These are phyloP conservation scores for Globisporangium cylindrosporum DNA, from an alignment of 352 stramenopile genomes.

Conservation along the genomic window DNA sequence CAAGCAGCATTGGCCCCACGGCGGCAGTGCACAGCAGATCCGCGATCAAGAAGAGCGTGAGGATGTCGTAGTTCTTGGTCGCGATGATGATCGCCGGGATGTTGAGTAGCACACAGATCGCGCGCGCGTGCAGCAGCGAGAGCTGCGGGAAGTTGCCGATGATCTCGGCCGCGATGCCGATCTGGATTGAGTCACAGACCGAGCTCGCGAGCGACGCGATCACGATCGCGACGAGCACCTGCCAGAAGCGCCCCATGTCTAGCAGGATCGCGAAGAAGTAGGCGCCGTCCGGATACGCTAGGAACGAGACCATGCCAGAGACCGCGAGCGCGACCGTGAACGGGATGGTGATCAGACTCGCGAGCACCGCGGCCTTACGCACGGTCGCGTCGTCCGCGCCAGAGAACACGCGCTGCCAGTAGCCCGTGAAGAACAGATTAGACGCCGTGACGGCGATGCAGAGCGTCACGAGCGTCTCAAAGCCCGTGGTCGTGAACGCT, in stretches of 20 bases:
- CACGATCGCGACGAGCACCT: slow-evolving; percentile 65
- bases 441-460: slow-evolving; percentile 58
- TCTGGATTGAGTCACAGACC: slow-evolving; percentile 70
- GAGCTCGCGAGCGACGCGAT: slow-evolving; percentile 66
- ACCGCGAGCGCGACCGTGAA: slow-evolving; percentile 72
- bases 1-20: slow-evolving; percentile 70
- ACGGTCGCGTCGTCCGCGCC: slow-evolving; percentile 58
- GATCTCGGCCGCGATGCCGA: slow-evolving; percentile 69
- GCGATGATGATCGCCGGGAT: slow-evolving; percentile 65
- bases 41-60: slow-evolving; percentile 75
- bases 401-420: slow-evolving; percentile 73
- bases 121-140: slow-evolving; percentile 46
- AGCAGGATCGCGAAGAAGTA: slow-evolving; percentile 77
- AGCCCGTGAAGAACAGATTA: slow-evolving; percentile 80
- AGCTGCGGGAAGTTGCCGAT: slow-evolving; percentile 67
- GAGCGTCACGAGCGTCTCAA: slow-evolving; percentile 73
- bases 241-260: slow-evolving; percentile 65
- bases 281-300: slow-evolving; percentile 52
- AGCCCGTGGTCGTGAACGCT: slow-evolving; percentile 57
- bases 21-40: slow-evolving; percentile 73
- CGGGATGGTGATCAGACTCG: slow-evolving; percentile 51
- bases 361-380: slow-evolving; percentile 36
- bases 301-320: slow-evolving; percentile 66
- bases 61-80: slow-evolving; percentile 61
- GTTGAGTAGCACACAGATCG: slow-evolving; percentile 69